phyloP scores from a whole-genome alignment of 768 basidiomycete genomes.

The Mycena chlorophos region DNA sequence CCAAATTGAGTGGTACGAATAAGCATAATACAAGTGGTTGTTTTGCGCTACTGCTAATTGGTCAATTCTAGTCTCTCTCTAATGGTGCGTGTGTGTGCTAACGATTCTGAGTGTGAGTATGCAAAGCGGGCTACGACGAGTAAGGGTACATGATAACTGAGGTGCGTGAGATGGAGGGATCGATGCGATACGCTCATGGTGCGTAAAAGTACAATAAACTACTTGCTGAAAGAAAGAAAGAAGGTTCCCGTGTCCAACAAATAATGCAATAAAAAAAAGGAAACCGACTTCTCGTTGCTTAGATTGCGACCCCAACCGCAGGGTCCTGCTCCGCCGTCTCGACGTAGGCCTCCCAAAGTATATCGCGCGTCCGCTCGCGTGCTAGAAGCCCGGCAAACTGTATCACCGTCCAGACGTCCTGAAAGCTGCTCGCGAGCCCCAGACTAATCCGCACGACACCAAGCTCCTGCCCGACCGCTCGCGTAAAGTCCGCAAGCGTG shows the following conservation, averaged over 20 bases:
- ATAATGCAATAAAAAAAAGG: slow-evolving; percentile 6
- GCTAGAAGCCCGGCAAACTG: slow-evolving; percentile 50
- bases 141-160: too few relatives aligned
- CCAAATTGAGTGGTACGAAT: background rate
- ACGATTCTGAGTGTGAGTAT: background rate
- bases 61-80: background rate
- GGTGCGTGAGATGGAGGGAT: too few relatives aligned
- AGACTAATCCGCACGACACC: slow-evolving; percentile 78
- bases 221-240: background rate
- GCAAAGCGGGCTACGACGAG: background rate
- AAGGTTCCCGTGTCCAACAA: slow-evolving; percentile 1
- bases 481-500: slow-evolving; percentile 63
- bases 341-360: slow-evolving; percentile 44
- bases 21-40: background rate
- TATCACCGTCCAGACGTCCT: slow-evolving; percentile 65
- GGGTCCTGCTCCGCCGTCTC: slow-evolving; percentile 17
- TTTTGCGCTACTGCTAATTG: background rate
- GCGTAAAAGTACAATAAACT: too few relatives aligned
- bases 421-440: slow-evolving; percentile 77
- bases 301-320: slow-evolving; percentile 37
- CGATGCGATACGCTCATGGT: too few relatives aligned
- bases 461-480: slow-evolving; percentile 60
- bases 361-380: slow-evolving; percentile 34
- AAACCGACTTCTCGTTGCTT: background rate
- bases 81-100: background rate